Evolutionary conservation across 805 yeast genomes (phyloP).

Genomic region (Barnettozyma sp.): DNA sequence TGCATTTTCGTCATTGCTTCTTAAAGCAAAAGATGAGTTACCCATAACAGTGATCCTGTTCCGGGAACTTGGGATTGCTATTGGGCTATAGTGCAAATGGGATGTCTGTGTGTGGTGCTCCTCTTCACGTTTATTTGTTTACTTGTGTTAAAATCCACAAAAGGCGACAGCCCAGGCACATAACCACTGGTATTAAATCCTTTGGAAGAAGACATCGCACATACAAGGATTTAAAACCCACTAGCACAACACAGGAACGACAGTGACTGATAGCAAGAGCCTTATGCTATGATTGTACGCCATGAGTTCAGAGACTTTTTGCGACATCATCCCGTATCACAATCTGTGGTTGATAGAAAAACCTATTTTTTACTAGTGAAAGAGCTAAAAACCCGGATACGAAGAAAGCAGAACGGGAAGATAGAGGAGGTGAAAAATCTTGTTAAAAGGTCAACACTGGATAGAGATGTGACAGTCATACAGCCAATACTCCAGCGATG

Average conservation of each 20-base stretch:
- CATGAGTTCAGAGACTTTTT: conserved; percentile 3
- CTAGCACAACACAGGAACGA: too few relatives aligned
- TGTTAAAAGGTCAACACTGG: background rate
- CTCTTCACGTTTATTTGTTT: too few relatives aligned
- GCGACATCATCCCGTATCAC: conserved; percentile 1
- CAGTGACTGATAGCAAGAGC: background rate
- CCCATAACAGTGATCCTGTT: conserved; percentile 11
- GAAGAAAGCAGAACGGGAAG: conserved; percentile 8
- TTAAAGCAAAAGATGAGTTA: too few relatives aligned
- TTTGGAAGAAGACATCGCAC: too few relatives aligned
- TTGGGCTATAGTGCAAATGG: too few relatives aligned
- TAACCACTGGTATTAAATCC: too few relatives aligned
- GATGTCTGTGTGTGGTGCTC: too few relatives aligned
- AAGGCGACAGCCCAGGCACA: too few relatives aligned
- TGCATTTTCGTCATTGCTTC: conserved; percentile 17
- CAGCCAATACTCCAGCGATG: conserved; percentile 15
- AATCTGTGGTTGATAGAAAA: conserved; percentile 4
- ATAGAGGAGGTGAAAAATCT: conserved; percentile 4
- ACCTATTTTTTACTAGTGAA: conserved; percentile 5
- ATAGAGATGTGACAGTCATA: conserved; percentile 7
- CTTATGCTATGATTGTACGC: background rate
- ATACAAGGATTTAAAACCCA: too few relatives aligned
- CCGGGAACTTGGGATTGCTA: too few relatives aligned
- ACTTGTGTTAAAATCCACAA: too few relatives aligned
- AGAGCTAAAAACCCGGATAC: conserved; percentile 11